Conservation (phyloP, 2,329 filamentous ascomycete genomes). For the Dothideomycetes sp. region DNA sequence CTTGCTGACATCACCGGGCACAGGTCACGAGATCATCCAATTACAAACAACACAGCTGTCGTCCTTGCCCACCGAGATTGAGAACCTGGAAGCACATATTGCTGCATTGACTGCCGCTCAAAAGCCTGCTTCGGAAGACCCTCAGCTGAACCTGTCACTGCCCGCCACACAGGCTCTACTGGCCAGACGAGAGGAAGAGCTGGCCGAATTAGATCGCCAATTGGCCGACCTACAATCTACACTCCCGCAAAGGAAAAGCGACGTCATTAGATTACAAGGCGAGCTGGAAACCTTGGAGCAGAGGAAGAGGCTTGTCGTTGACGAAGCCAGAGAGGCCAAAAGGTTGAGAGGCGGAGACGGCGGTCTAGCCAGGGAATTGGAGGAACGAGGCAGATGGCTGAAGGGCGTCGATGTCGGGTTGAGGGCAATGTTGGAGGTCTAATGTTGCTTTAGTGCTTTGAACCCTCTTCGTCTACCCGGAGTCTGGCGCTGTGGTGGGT, state of each 20-base stretch:
- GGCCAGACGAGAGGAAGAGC: constrained; percentile 27
- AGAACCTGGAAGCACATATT: constrained; percentile 40
- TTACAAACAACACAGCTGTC: constrained; percentile 41
- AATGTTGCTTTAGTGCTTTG: too few relatives aligned
- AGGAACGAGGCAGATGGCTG: constrained; percentile 67
- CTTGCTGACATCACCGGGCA: background rate
- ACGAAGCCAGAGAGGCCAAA: constrained; percentile 60
- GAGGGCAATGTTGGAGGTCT: constrained; percentile 50
- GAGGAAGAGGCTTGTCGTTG: constrained; percentile 52
- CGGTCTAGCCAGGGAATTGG: constrained; percentile 60
- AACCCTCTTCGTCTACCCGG: too few relatives aligned
- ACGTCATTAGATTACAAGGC: constrained; percentile 54
- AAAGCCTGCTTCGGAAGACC: constrained; percentile 23
- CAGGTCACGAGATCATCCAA: constrained; percentile 44
- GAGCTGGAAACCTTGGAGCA: constrained; percentile 60
- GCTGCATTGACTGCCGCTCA: constrained; percentile 30
- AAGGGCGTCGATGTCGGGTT: constrained; percentile 55
- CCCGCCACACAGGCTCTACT: constrained; percentile 31
- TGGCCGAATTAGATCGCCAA: constrained; percentile 30
- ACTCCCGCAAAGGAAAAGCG: constrained; percentile 54
- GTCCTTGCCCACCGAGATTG: constrained; percentile 40
- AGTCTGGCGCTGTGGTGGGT: too few relatives aligned
- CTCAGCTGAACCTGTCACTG: constrained; percentile 31
- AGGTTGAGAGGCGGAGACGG: constrained; percentile 50
- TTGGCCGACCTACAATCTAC: constrained; percentile 44